Conservation (phyloP, 345 rosid genomes). For the Gossypium stocksii region DNA sequence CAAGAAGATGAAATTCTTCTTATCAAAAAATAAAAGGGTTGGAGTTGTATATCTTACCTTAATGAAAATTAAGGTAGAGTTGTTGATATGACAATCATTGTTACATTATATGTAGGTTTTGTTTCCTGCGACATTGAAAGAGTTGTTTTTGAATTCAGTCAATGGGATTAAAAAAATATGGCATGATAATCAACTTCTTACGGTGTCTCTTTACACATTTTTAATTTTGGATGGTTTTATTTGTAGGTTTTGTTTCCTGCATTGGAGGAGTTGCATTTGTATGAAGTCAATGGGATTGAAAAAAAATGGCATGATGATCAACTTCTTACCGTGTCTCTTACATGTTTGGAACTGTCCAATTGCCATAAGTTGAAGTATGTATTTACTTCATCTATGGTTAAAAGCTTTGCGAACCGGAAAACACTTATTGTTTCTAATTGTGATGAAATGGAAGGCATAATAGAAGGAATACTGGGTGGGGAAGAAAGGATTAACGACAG, state of each 20-base stretch:
- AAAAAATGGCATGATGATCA: neutral
- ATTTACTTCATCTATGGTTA: too few relatives aligned
- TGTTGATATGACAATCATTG: too few relatives aligned
- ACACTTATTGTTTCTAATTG: rapidly evolving
- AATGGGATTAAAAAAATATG: neutral
- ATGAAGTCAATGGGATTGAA: neutral
- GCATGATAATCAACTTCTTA: neutral
- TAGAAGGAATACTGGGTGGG: neutral
- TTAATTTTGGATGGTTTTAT: too few relatives aligned
- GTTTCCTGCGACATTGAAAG: neutral
- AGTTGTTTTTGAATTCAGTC: neutral
- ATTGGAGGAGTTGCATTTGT: neutral
- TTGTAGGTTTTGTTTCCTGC: neutral
- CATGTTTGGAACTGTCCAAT: rapidly evolving
- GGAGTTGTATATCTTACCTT: too few relatives aligned
- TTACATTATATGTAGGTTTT: neutral
- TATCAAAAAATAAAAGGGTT: too few relatives aligned
- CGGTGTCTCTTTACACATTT: too few relatives aligned
- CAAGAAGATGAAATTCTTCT: too few relatives aligned
- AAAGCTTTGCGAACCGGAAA: neutral
- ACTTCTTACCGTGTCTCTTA: neutral
- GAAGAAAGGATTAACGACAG: neutral
- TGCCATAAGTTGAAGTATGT: neutral
- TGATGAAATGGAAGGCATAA: neutral
- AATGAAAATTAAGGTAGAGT: too few relatives aligned